Evolutionary conservation across 768 basidiomycete genomes (phyloP), one percentile per base, ranked within the genome.

Genomic region (Candolleomyces eurysporus): DNA sequence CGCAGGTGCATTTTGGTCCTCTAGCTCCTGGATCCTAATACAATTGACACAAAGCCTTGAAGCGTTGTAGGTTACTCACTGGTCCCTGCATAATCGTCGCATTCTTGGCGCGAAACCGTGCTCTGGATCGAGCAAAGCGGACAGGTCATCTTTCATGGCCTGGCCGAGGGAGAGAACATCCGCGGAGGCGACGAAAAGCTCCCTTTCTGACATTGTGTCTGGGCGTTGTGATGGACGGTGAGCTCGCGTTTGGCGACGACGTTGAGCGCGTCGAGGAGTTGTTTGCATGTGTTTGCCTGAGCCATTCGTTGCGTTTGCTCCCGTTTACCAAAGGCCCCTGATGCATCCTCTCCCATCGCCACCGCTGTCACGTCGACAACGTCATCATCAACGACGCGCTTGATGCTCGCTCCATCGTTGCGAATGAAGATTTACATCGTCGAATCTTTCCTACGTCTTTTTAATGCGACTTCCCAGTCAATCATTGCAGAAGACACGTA

Each of bases 51-150:
- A 11, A 40, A 6, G 9, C 26, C 46, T 11, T 19, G 16, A 21
- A 36, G 0, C 14, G 16, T 2, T 2, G 30, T 39, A 17, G 39
- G 58, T 32, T 22, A 26, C 86, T 66, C 61, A 90, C 89, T 85
- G 84, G 36, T 87, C 82, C 32, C 70, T 72, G 63, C 82, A 83
- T 64, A 83, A 72, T 57, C 79, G 74, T 3, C 78, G 73, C 66
- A 92, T 72, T 19, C 83, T 80, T 0, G 90, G 89, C 13, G 91
- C 89, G 71, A 90, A 90, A 51, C 49, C 49, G 14, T 17, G 9
- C 49, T 51, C 49, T 9, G 49, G 30, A 16, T 51, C 21, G 19
- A 51, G 49, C 19, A 51, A 22, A 19, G 7, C 49, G 13, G 49
- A 2, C 49, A 51, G 26, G 22, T 51, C 30, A 31, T 21, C 49